Base-by-base conservation (phyloP, 1,139 yeast species). In the Wickerhamomyces sp. region DNA sequence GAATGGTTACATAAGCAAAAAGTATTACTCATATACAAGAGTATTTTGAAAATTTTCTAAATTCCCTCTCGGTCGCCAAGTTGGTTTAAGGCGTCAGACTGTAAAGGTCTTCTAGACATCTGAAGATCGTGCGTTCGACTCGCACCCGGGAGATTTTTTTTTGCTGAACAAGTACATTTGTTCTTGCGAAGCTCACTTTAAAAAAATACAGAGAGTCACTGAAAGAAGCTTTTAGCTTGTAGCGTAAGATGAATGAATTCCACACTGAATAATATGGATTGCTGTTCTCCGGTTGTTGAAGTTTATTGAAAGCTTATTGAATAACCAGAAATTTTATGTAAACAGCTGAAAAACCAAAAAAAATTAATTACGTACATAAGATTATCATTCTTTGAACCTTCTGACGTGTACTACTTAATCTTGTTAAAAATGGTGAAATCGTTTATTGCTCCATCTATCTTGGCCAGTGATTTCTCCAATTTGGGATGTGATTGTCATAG, bases 361-460 rank as follows among this genome's bases (percentile, higher is more conserved):
- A 14, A 27, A 27, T 14, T 7, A 27, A 15, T 7, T 14, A 15
- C 16, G 9, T 6, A 28, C 4, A 17, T 22, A 6, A 4, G n/a
- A 31, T 7, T 22, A 20, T 9, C 16, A 21, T 10, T 21, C 24
- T 7, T 8, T 21, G 10, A 21, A 21, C 10, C 7, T 21, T 10
- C 9, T 21, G 7, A 21, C 10, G 9, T 21, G 24, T 21, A 7
- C 10, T 7, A 21, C 10, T 7, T 7, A 21, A 7, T 31, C 24
- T 10, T 4, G 6, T 6, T 13, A 16, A 45, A 28, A 39, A 84
- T 84, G 94, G 89, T 83, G 41, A 73, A 77, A 60, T 72, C 96
- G 39, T 81, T 88, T 56, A 78, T 92, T 55, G 97, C 97, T n/a
- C 98, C 98, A 28, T 88, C 97, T 28, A 85, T 92, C 46, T 75